Evolutionary conservation across 164 flowering plant species (phyloP), one percentile per base, ranked within the genome.

Genomic region (Echeveria elegans): DNA sequence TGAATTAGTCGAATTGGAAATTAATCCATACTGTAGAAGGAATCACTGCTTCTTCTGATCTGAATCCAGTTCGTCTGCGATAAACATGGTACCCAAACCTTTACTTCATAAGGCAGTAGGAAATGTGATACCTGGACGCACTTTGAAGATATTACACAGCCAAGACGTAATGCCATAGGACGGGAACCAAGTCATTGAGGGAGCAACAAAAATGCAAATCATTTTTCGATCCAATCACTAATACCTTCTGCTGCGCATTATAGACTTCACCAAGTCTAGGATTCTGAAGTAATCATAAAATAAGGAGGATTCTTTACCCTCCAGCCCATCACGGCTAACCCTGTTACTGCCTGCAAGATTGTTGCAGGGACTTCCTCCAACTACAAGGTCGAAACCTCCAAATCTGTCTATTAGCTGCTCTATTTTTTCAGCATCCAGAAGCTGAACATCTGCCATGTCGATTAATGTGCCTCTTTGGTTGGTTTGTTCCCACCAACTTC

Each of bases 311-410:
- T 91, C 80, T 59, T 82, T 78, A 38, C 97, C 97, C 75, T 89
- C 96, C 6, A 91, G 86, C 23, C 97, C 97, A 73, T 87, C 92
- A 37, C 97, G 77, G 69, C 75, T 78, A 6, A 77, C 77, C 50
- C 96, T 66, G 73, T 91, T 91, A 70, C 94, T 82, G 16, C 97
- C 96, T 1, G 94, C 81, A 0, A 91, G 79, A 60, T 91, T 91
- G 65, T 91, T 91, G 68, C 97, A 91, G 0, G 97, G 97, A 70
- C 97, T 91, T 8, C 97, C 97, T 12, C 96, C 94, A 52, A 91
- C 64, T 0, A 91, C 68, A 11, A 91, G 82, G 74, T 91, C 94
- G 63, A 91, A 89, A 0, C 90, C 89, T 3, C 96, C 97, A 50
- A 75, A 73, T 1, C 66, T 6, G 32, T 32, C 68, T 28, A 89